Conservation (phyloP, 257 asterid genomes). For the Leptodermis oblonga region DNA sequence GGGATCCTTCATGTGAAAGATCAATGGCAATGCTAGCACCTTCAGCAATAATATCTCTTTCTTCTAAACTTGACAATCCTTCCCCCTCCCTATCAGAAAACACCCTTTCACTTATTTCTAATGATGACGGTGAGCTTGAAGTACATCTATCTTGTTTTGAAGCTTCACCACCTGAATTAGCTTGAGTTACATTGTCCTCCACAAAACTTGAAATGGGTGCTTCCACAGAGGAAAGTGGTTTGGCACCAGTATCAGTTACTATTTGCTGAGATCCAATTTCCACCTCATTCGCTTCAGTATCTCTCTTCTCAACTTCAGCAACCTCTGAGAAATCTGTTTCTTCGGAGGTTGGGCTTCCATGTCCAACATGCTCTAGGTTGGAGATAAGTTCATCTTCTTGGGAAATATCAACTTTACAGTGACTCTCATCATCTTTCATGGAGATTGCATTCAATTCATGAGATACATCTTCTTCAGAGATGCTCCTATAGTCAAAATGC, state of each 20-base stretch:
- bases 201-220: constrained; percentile 12
- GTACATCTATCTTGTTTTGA: constrained; percentile 25
- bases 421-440: constrained; percentile 12
- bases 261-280: constrained; percentile 17
- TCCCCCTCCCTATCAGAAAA: constrained; percentile 39
- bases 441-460: constrained; percentile 14
- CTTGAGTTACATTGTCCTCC: constrained; percentile 18
- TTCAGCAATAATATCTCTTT: constrained; percentile 25
- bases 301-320: constrained; percentile 32
- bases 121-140: constrained; percentile 64
- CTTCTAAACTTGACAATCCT: constrained; percentile 26
- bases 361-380: constrained; percentile 49
- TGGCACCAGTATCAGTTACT: constrained; percentile 11
- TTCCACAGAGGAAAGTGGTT: constrained; percentile 11
- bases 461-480: constrained; percentile 31
- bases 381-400: constrained; percentile 32
- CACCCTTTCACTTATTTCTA: constrained; percentile 48
- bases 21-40: constrained; percentile 27
- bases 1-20: constrained; percentile 33
- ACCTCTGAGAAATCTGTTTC: constrained; percentile 37
- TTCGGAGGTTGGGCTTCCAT: constrained; percentile 64
- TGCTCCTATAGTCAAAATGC: constrained; percentile 34
- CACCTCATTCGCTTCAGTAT: constrained; percentile 19
- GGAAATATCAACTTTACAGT: constrained; percentile 15
- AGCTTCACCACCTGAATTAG: constrained; percentile 16